Evolutionary conservation across 2,329 filamentous ascomycete genomes (phyloP).

Genomic region (Botryotinia calthae): DNA sequence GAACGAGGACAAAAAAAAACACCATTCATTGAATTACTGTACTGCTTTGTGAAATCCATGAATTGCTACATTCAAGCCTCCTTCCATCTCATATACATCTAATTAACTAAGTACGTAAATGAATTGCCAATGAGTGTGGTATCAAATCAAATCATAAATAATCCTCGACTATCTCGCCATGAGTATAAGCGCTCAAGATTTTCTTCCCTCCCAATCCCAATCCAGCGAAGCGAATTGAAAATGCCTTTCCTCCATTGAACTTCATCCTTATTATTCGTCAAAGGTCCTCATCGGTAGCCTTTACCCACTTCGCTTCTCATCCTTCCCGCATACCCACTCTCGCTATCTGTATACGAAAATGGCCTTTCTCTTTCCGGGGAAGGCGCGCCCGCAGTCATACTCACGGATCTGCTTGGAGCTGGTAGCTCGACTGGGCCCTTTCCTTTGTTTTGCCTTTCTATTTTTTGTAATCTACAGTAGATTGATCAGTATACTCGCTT

Average conservation of each 20-base stretch:
- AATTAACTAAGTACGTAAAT: not conserved
- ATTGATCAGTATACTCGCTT: not conserved
- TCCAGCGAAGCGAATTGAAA: not conserved
- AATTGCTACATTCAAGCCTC: not conserved
- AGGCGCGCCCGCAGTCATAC: conserved; percentile 13
- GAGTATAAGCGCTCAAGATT: not conserved
- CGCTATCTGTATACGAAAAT: conserved; percentile 19
- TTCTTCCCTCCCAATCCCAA: not conserved
- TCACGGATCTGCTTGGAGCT: conserved; percentile 14
- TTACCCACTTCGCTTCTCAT: conserved; percentile 5
- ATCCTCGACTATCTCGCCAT: not conserved
- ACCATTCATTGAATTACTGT: not conserved
- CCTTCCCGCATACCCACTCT: conserved; percentile 19
- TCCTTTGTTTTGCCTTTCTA: conserved; percentile 13
- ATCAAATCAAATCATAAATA: conserved; percentile 6
- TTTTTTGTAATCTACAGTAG: not conserved
- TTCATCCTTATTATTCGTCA: not conserved
- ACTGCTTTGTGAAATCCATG: not conserved
- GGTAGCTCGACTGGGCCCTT: conserved; percentile 14
- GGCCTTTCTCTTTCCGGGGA: conserved; percentile 11
- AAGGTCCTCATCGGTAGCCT: not conserved
- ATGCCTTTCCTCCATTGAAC: not conserved
- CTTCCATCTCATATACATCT: not conserved
- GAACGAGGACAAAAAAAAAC: no score
- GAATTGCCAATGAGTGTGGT: conserved; percentile 5